Evolutionary conservation across 2,329 filamentous ascomycete species (phyloP), one percentile per base, ranked within the genome.

Genomic region (Pseudonectria foliicola): DNA sequence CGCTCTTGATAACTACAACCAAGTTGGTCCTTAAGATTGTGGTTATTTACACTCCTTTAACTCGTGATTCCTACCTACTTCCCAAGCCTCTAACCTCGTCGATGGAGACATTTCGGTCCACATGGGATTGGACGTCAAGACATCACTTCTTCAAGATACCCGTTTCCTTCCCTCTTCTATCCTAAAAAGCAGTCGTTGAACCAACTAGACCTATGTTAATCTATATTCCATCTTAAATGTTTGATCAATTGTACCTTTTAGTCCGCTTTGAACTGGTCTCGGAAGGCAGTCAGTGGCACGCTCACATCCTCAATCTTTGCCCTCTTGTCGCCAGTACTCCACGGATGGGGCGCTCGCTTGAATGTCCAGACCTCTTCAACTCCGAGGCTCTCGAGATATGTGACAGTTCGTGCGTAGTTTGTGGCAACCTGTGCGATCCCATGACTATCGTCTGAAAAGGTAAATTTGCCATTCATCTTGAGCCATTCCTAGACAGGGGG

Each of bases 391-490:
- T 77, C 71, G 37, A 94, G 64, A 57, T 85, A 95, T 1, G 75
- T 68, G 38, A 93, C 62, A 5, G 84, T 77, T 27, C 74, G 75
- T 29, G 59, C 55, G 63, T 92, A 96, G 56, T 94, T 90, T 33
- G 86, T 80, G n/a, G 80, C 87, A 5, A 98, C 73, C 56, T 98
- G 90, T 3, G 75, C 82, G 39, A 87, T 74, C 26, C 85, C 85
- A 64, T 98, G 92, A 58, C 88, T 95, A 62, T 98, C 92, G 59
- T 98, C 92, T 6, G 86, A 95, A 49, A 98, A 72, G 34, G 87
- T 93, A 61, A 96, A 94, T 40, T 75, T 76, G 15, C 92, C 89
- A 15, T 81, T 81, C 50, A 85, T 70, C 7, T 62, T 62, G 35
- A 88, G 54, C 67, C 87, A 94, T 56, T 77, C 76, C 82, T 85